Evolutionary conservation across 2,329 filamentous ascomycete species (phyloP), one percentile per base, ranked within the genome.

Genomic region (Sporothrix sp.): DNA sequence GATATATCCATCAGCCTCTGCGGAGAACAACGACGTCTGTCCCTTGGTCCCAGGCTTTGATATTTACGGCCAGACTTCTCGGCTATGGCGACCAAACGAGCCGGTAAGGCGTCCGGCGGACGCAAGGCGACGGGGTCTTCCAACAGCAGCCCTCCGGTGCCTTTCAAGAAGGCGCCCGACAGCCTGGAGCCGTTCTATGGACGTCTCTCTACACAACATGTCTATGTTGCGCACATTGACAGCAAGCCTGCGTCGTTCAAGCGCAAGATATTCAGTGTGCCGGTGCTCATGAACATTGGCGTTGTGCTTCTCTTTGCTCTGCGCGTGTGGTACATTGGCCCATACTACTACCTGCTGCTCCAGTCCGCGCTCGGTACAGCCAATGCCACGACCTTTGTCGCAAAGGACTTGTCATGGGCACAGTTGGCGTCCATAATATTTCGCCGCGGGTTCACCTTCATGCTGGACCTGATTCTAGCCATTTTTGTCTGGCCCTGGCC

Each of bases 161-260:
- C 87, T 7, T 95, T 93, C 73, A 76, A 76, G 58, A 72, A 72
- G 53, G 79, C 81, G 0, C 79, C 86, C 1, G 65, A 76, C 44
- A 71, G 74, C 28, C 76, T 95, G 49, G 60, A 73, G 46, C 75
- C 81, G 10, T 83, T 95, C 63, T 74, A 85, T 61, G 69, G 76
- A 32, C 75, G 72, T 38, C 81, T 95, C 53, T 76, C 81, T 52
- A 72, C 76, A 51, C 69, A 76, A 51, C 80, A 87, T 65, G 76
- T 95, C 63, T 95, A 96, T 74, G 78, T 96, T 60, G 75, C 84
- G 27, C 89, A 95, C 70, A 72, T 95, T 66, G 90, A 96, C 72
- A 70, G 68, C 54, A 81, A 84, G 55, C 81, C 82, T 0, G 66
- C 68, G 18, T 72, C 74, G 25, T 80, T 90, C 68, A 96, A 96